phyloP scores from a whole-genome alignment of 2,329 filamentous ascomycete genomes.

The Onygenales sp. region DNA sequence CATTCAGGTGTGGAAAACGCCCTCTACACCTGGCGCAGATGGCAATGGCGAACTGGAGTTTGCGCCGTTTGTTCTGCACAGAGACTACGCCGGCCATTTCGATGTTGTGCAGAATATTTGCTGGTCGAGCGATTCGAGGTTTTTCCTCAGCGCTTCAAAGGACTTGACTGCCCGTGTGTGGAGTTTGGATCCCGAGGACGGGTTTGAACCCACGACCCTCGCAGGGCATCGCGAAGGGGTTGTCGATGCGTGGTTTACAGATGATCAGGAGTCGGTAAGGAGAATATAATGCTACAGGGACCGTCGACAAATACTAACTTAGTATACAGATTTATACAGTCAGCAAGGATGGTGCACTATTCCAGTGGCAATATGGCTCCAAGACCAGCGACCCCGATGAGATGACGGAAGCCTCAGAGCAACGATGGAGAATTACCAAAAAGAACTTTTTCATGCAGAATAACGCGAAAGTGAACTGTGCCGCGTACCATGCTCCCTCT shows the following conservation, averaged over 20 bases:
- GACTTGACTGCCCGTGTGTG: constrained; percentile 91
- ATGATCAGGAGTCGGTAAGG: constrained; percentile 68
- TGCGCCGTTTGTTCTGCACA: constrained; percentile 83
- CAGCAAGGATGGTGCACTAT: constrained; percentile 94
- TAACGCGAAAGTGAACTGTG: constrained; percentile 75
- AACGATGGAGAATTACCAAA: constrained; percentile 85
- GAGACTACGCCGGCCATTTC: constrained; percentile 79
- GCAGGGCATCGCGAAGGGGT: constrained; percentile 86
- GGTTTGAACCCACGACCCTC: constrained; percentile 80
- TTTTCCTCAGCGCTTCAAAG: constrained; percentile 86
- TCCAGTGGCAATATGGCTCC: constrained; percentile 77
- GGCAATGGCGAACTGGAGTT: constrained; percentile 80
- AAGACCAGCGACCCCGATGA: constrained; percentile 53
- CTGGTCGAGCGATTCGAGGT: constrained; percentile 93
- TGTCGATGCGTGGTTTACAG: constrained; percentile 92
- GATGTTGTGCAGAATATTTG: constrained; percentile 78
- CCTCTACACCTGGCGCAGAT: constrained; percentile 73
- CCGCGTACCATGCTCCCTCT: constrained; percentile 76
- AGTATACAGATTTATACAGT: constrained; percentile 67
- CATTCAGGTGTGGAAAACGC: constrained; percentile 93
- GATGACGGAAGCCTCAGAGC: constrained; percentile 54
- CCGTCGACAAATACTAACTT: neutral
- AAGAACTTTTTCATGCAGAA: constrained; percentile 91
- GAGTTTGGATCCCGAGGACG: constrained; percentile 80
- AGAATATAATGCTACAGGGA: neutral